Percentiles rank a stretch among this genome's conserved stretches.
Evolutionary conservation across 2,329 filamentous ascomycete species (phyloP).

Genomic region (Rhynchosporium secalis): DNA sequence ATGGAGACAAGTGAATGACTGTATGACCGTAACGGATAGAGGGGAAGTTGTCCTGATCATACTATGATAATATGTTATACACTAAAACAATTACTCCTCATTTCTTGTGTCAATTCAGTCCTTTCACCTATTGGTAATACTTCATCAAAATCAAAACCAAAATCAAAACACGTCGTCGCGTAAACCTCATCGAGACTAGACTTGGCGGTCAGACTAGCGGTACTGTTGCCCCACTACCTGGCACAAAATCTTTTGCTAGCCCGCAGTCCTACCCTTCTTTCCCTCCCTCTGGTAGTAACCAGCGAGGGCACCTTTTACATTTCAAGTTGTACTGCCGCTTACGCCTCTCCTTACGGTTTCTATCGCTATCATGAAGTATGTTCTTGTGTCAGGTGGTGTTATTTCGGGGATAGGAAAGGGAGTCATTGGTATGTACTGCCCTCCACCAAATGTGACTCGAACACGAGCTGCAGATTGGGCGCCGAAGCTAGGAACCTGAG

Average conservation of each 20-base stretch:
- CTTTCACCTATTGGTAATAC: background rate
- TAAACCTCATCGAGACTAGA: background rate
- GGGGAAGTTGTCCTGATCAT: background rate
- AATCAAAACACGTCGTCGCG: background rate
- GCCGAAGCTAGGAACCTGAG: background rate
- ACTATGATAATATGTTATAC: background rate
- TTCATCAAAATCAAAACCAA: background rate
- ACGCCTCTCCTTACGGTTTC: background rate
- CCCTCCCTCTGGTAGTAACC: constrained; percentile 36
- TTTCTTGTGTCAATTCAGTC: background rate
- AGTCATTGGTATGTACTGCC: constrained; percentile 60
- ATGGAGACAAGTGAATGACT: constrained; percentile 12
- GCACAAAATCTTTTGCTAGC: constrained; percentile 2
- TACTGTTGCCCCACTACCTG: constrained; percentile 10
- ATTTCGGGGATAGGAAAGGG: constrained; percentile 63
- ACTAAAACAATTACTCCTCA: background rate
- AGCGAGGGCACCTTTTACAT: constrained; percentile 30
- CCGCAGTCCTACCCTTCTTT: constrained; percentile 23
- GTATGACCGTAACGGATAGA: constrained; percentile 8
- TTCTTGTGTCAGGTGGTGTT: constrained; percentile 73
- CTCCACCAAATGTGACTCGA: background rate
- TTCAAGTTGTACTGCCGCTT: background rate
- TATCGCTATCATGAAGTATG: constrained; percentile 66
- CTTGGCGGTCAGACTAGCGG: constrained; percentile 3
- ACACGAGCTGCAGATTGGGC: background rate